Percentiles rank a stretch among this genome's conserved stretches.
phyloP scores from a whole-genome alignment of 139 green algal species.

The Pleodorina starrii region DNA sequence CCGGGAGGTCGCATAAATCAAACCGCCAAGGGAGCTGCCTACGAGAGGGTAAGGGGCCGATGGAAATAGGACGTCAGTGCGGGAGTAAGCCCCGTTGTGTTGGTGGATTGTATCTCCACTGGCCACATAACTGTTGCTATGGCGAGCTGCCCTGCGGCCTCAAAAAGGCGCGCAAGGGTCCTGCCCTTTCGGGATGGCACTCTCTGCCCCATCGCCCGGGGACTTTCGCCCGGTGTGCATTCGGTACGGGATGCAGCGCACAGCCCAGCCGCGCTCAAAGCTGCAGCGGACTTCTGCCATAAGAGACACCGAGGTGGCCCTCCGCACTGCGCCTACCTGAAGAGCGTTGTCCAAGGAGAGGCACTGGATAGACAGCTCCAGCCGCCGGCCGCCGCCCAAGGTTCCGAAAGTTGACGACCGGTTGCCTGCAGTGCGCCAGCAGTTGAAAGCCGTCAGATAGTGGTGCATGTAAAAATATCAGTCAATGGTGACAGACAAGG shows the following conservation, averaged over 20 bases:
- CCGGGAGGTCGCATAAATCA: no score
- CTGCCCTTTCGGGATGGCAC: slow-evolving; percentile 92
- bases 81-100: slow-evolving; percentile 99
- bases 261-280: slow-evolving; percentile 36
- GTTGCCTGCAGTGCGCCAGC: background rate
- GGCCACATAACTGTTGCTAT: slow-evolving; percentile 98
- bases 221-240: slow-evolving; percentile 96
- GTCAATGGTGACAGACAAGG: slow-evolving; percentile 8
- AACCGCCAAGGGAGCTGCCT: no score
- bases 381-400: no score
- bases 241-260: slow-evolving; percentile 57
- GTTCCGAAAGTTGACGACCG: background rate
- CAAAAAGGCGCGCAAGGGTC: slow-evolving; percentile 75
- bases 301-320: slow-evolving; percentile 82
- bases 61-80: slow-evolving; percentile 84
- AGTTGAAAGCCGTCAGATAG: slow-evolving; percentile 74
- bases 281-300: slow-evolving; percentile 44
- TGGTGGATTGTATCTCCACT: slow-evolving; percentile 84
- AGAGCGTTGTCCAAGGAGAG: background rate
- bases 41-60: background rate
- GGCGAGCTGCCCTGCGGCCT: slow-evolving; percentile 90
- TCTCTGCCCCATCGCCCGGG: slow-evolving; percentile 96
- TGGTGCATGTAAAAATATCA: slow-evolving; percentile 84
- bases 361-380: no score
- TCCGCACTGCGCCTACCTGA: slow-evolving; percentile 77